Percentiles rank a stretch among this genome's conserved stretches.
These are phyloP conservation scores for Mucor plumbeus DNA, from an alignment of 371 early-diverging fungal species.

Conservation along the genomic window DNA sequence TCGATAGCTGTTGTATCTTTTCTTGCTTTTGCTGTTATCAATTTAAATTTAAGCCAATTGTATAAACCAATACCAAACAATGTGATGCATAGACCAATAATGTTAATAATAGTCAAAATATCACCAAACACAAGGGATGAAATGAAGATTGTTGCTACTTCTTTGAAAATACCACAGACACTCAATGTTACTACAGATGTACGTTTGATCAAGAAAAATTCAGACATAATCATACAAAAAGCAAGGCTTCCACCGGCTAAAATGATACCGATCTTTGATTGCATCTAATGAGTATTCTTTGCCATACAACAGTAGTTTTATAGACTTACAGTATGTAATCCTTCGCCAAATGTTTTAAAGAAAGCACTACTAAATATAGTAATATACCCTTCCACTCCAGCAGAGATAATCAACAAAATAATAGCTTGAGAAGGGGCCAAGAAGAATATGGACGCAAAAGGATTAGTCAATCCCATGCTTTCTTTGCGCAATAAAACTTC, in stretches of 20 bases:
- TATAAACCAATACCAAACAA: constrained; percentile 75
- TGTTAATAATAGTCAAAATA: constrained; percentile 65
- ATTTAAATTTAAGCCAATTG: constrained; percentile 57
- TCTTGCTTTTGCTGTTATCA: constrained; percentile 23
- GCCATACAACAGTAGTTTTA: too few species aligned
- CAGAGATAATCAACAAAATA: constrained; percentile 66
- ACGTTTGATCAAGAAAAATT: constrained; percentile 84
- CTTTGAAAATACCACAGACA: constrained; percentile 92
- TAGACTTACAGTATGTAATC: constrained; percentile 44
- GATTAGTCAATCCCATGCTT: constrained; percentile 79
- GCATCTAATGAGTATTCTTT: too few species aligned
- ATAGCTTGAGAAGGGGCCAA: constrained; percentile 77
- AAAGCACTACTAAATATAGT: constrained; percentile 62
- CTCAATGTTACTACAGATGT: constrained; percentile 91
- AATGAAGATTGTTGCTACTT: constrained; percentile 74
- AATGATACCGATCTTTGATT: constrained; percentile 37
- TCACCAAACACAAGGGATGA: constrained; percentile 79
- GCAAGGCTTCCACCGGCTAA: constrained; percentile 81
- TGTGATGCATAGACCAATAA: constrained; percentile 73
- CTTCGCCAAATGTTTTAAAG: constrained; percentile 41
- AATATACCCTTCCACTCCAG: constrained; percentile 64
- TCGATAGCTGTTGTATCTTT: constrained; percentile 10
- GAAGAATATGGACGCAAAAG: constrained; percentile 79
- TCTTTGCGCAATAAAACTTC: constrained; percentile 83
- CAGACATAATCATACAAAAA: constrained; percentile 87